Percentiles rank a stretch among this genome's conserved stretches.
phyloP scores from a whole-genome alignment of 2,329 filamentous ascomycete genomes.

The Claviceps quebecensis region DNA sequence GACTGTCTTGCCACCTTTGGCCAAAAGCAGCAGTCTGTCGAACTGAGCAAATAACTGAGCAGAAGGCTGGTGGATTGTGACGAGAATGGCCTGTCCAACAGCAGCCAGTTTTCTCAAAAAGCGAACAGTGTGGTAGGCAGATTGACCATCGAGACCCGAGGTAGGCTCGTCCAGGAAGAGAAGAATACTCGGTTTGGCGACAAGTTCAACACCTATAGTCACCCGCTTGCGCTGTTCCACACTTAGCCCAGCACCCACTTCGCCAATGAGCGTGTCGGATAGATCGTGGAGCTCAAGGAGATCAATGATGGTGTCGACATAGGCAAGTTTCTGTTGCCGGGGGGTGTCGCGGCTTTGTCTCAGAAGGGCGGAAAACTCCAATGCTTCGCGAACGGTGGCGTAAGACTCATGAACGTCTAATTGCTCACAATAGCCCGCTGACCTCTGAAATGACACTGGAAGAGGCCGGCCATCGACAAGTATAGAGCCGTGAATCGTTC shows the following conservation, averaged over 20 bases:
- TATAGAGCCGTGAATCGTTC: slow-evolving; percentile 61
- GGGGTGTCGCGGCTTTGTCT: slow-evolving; percentile 54
- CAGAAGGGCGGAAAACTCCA: slow-evolving; percentile 60
- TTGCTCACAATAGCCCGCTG: slow-evolving; percentile 69
- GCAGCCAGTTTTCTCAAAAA: slow-evolving; percentile 54
- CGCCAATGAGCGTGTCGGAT: slow-evolving; percentile 32
- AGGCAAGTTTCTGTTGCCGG: slow-evolving; percentile 55
- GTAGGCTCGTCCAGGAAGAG: slow-evolving; percentile 52
- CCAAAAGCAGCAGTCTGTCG: slow-evolving; percentile 49
- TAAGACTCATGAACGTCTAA: slow-evolving; percentile 64
- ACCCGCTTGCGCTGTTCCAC: slow-evolving; percentile 40
- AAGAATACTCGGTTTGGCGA: slow-evolving; percentile 44
- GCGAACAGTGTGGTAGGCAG: slow-evolving; percentile 50
- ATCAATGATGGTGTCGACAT: slow-evolving; percentile 68
- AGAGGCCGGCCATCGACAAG: slow-evolving; percentile 60
- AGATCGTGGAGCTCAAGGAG: slow-evolving; percentile 35
- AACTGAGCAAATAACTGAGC: slow-evolving; percentile 53
- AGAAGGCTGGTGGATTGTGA: slow-evolving; percentile 59
- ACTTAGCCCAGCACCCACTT: slow-evolving; percentile 36
- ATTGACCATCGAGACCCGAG: slow-evolving; percentile 53
- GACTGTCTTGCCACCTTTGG: slow-evolving; percentile 49
- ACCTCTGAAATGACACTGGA: slow-evolving; percentile 62
- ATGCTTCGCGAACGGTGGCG: slow-evolving; percentile 61
- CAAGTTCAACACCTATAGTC: slow-evolving; percentile 47
- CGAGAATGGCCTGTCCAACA: slow-evolving; percentile 51